Base-by-base conservation (phyloP, 805 yeast genomes). In the Monosporozyma siamensis region DNA sequence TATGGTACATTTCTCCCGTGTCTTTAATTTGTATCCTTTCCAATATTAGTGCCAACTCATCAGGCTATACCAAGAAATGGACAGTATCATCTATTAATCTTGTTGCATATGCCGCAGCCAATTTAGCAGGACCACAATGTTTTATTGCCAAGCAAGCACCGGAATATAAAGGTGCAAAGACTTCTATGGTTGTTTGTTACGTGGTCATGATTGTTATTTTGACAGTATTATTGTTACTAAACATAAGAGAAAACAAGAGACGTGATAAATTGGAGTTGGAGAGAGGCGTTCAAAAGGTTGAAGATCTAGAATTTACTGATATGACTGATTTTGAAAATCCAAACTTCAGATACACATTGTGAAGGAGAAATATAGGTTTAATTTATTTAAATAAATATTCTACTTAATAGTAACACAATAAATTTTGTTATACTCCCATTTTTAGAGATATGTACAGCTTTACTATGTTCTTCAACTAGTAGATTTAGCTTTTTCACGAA, bases 1-100 rank as follows among this genome's bases (percentile, higher is more conserved):
- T 74, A 29, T 55, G 50, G 50, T 56, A 62, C 12, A 58, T 69
- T 20, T 54, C 61, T 22, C 70, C 66, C 10, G 58, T 67, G 3
- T 56, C 67, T 10, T 59, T 59, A 45, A 61, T 63, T 41, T 63
- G 68, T 48, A 51, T 59, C 10, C 40, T 60, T 5, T 59, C 69
- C 6, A 51, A 58, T 34, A 58, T 67, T 41, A 60, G 66, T 23
- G 65, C 75, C 3, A 71, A 82, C 56, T 72, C 79, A 27, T 78
- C 88, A 1, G 92, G 92, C 10, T 74, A 77, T 48, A 81, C 89
- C n/a, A 84, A 84, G 60, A 78, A 81, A 51, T 68, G 78, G 49
- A 70, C 77, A 4, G 70, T 76, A 22, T 74, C 76, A 41, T 80
- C 81, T 5, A 58, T 78, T 27, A 71, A 71, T 38, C 68, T 82